Conservation (phyloP, 1,284 basidiomycete genomes). For the Marasmius tenuissimus region DNA sequence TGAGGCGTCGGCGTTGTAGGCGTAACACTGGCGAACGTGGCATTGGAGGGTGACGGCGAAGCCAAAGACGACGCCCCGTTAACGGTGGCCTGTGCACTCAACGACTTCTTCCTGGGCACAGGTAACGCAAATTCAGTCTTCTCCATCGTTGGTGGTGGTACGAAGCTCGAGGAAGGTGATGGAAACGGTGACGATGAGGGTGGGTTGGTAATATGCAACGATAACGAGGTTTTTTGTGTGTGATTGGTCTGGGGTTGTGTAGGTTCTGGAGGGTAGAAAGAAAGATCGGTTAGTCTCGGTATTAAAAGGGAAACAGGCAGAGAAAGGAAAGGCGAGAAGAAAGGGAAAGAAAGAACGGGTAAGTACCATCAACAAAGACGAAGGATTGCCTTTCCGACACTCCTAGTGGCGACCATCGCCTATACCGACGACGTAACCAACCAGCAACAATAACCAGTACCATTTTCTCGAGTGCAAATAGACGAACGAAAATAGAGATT, state of each 20-base stretch:
- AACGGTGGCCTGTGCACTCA: neutral
- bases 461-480: too few species aligned
- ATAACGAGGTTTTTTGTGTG: neutral
- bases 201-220: neutral
- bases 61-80: neutral
- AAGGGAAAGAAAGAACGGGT: too few species aligned
- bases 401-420: too few species aligned
- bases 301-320: too few species aligned
- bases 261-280: neutral
- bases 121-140: neutral
- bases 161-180: neutral
- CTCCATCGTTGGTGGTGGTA: neutral
- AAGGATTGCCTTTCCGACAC: too few species aligned
- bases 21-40: neutral
- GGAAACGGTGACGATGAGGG: constrained; percentile 1
- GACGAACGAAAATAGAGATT: too few species aligned
- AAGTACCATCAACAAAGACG: too few species aligned
- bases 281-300: too few species aligned
- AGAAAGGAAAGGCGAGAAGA: too few species aligned
- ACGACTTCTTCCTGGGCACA: neutral
- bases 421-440: too few species aligned
- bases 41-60: neutral
- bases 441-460: too few species aligned
- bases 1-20: neutral
- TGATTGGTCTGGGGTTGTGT: neutral